Conservation (phyloP, 495 filamentous ascomycete genomes). For the Daldinia decipiens region DNA sequence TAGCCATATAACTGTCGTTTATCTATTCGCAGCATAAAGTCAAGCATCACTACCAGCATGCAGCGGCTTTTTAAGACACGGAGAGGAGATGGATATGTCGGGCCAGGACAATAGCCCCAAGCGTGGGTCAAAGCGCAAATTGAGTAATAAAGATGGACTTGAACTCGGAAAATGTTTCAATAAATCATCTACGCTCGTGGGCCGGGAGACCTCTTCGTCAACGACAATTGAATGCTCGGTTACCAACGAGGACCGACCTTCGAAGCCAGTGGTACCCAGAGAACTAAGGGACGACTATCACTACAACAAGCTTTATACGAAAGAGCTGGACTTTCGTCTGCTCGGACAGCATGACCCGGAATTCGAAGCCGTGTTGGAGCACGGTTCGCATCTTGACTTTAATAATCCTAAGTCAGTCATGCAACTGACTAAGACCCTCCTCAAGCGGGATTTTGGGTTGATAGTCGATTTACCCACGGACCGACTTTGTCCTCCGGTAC, state of each 20-base stretch:
- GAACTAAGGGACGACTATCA: slow-evolving; percentile 47
- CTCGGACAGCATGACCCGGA: slow-evolving; percentile 49
- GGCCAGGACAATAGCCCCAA: not conserved
- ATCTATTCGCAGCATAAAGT: not conserved
- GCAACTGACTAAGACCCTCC: slow-evolving; percentile 82
- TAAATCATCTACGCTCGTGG: not conserved
- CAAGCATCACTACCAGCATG: slow-evolving; percentile 9
- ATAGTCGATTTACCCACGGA: slow-evolving; percentile 75
- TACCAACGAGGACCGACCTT: not conserved
- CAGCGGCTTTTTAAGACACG: not conserved
- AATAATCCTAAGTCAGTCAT: slow-evolving; percentile 78
- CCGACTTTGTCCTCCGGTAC: slow-evolving; percentile 90
- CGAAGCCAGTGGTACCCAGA: not conserved
- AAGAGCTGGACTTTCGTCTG: slow-evolving; percentile 49
- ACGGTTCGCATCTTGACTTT: slow-evolving; percentile 80
- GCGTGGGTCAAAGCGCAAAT: slow-evolving; percentile 39
- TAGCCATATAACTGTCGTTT: not conserved
- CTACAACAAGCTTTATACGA: slow-evolving; percentile 51
- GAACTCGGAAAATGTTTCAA: slow-evolving; percentile 1
- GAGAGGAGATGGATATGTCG: slow-evolving; percentile 14
- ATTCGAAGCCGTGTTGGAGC: slow-evolving; percentile 57
- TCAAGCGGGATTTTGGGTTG: slow-evolving; percentile 79
- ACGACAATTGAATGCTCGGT: not conserved
- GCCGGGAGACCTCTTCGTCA: not conserved
- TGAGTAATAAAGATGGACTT: slow-evolving; percentile 18